These are phyloP conservation scores for Cadophora malorum DNA, from an alignment of 2,329 filamentous ascomycete species.

Conservation along the genomic window DNA sequence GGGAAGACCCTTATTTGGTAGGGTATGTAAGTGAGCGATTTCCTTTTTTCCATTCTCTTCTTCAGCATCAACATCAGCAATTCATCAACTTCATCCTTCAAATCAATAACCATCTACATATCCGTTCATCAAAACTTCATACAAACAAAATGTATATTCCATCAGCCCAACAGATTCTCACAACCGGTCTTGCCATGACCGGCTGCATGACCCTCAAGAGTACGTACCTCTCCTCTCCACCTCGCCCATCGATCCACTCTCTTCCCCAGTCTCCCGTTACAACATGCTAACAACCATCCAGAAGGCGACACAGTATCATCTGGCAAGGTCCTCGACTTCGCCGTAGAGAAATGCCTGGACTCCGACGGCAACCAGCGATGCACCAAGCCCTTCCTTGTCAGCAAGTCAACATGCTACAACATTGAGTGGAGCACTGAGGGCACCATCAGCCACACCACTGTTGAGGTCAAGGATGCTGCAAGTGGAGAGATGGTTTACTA, in stretches of 20 bases:
- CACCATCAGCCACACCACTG: constrained; percentile 49
- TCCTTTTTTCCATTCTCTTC: not conserved
- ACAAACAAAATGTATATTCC: constrained; percentile 39
- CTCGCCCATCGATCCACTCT: not conserved
- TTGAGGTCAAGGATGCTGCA: constrained; percentile 48
- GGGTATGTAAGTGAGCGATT: constrained; percentile 5
- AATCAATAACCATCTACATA: constrained; percentile 4
- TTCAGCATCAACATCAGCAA: not conserved
- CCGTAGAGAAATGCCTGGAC: constrained; percentile 51
- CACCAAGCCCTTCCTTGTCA: constrained; percentile 49
- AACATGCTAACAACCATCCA: constrained; percentile 17
- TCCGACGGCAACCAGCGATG: constrained; percentile 45
- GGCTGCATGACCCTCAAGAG: constrained; percentile 24
- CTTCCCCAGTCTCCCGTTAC: not conserved
- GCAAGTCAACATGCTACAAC: constrained; percentile 50
- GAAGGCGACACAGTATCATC: constrained; percentile 42
- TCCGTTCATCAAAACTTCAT: not conserved
- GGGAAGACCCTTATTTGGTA: not conserved
- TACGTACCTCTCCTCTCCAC: not conserved
- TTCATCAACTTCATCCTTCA: not conserved
- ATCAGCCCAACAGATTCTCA: constrained; percentile 36
- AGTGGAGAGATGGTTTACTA: constrained; percentile 52
- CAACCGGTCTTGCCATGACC: constrained; percentile 37
- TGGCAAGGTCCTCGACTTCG: constrained; percentile 51
- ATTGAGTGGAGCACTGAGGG: constrained; percentile 50